Evolutionary conservation across 2,329 filamentous ascomycete species (phyloP), one percentile per base, ranked within the genome.

Genomic region (Tricladium varicosporioides): DNA sequence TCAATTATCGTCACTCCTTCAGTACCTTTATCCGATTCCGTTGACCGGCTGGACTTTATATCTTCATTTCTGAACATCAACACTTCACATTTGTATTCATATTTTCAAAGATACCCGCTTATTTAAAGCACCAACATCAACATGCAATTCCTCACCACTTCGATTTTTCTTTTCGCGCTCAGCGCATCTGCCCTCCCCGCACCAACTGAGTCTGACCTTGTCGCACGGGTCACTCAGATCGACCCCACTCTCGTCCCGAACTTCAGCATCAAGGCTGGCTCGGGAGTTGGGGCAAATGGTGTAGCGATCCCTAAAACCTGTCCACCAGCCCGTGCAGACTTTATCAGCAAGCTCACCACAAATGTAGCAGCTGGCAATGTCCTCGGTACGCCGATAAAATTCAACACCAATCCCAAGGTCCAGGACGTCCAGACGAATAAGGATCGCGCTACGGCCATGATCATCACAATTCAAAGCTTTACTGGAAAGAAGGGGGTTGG

Each of bases 281-380:
- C 57, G 5, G 48, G 51, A 2, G n/a, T 59, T 5, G 59, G 59
- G 10, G 53, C 54, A n/a, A 59, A 59, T 31, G 54, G 51, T 11
- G 60, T 59, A 5, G 44, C 60, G 15, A 61, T 59, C 18, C 60
- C 60, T 8, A 50, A 49, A 18, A 48, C 27, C 14, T 61, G 60
- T 22, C 60, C 60, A 11, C 60, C 60, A 10, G 16, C 57, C 16
- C 57, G 60, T 11, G 40, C 18, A 16, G 57, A 52, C 19, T 61
- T 61, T 42, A 56, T 61, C 15, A 19, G 48, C 15, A 59, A 57
- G 45, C 33, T 61, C 3, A 54, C 32, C 42, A 36, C 51, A 8
- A 59, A 59, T 15, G 54, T 61, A n/a, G 57, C 57, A n/a, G 57
- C 57, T n/a, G 60, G 60, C n/a, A 59, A 59, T 42, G 60, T 61